These are phyloP conservation scores for Boeremia exigua DNA, from an alignment of 2,329 filamentous ascomycete species.

Conservation along the genomic window DNA sequence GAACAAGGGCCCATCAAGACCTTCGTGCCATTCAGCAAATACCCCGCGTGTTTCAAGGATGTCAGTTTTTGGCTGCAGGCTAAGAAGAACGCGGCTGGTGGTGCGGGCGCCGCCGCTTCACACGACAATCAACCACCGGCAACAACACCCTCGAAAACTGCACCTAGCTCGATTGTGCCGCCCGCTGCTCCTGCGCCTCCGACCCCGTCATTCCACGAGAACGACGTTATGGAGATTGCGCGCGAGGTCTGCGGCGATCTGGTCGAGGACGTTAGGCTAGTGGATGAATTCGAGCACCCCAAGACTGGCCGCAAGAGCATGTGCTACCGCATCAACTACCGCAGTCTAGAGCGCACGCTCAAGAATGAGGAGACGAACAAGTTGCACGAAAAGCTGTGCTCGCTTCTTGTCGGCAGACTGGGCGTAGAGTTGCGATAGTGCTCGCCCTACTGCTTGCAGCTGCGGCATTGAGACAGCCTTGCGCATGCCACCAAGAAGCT, in stretches of 20 bases:
- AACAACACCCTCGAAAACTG: background rate
- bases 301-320: constrained; percentile 82
- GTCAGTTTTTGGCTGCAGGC: constrained; percentile 85
- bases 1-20: constrained; percentile 57
- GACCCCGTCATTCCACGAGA: constrained; percentile 74
- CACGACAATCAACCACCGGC: constrained; percentile 17
- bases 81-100: constrained; percentile 34
- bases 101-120: constrained; percentile 20
- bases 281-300: constrained; percentile 88
- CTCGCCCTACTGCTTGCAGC: background rate
- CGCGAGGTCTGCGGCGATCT: constrained; percentile 80
- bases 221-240: constrained; percentile 96
- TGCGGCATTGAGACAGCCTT: background rate
- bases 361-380: constrained; percentile 81
- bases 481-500: background rate
- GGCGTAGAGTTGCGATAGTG: constrained; percentile 77
- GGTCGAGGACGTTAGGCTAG: constrained; percentile 84
- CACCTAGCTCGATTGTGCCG: constrained; percentile 28
- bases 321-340: constrained; percentile 93
- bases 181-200: constrained; percentile 45
- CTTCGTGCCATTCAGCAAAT: constrained; percentile 89
- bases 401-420: constrained; percentile 70
- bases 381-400: constrained; percentile 72
- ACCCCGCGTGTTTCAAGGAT: constrained; percentile 88
- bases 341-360: constrained; percentile 88